Evolutionary conservation across 164 flowering plant genomes (phyloP).

Genomic region (grape (Vitis vinifera)): ASM3070453v1 NC_081816.1:3124501-3125000

Average conservation of each 20-base stretch:
- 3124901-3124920: too few relatives aligned
- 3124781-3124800: neutral
- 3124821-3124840: too few relatives aligned
- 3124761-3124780: neutral
- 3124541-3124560: conserved; percentile 7
- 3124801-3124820: too few relatives aligned
- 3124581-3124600: conserved; percentile 24
- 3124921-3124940: too few relatives aligned
- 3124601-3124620: conserved; percentile 57
- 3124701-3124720: conserved; percentile 69
- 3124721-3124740: conserved; percentile 37
- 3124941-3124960: too few relatives aligned
- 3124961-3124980: too few relatives aligned
- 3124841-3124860: too few relatives aligned
- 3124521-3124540: conserved; percentile 6
- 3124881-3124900: too few relatives aligned
- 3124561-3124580: conserved; percentile 5
- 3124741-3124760: neutral
- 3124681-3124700: conserved; percentile 55
- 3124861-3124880: too few relatives aligned
- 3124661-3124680: conserved; percentile 60
- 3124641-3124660: conserved; percentile 61
- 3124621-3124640: conserved; percentile 63
- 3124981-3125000: too few relatives aligned
- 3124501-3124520: neutral